Conservation (phyloP, 192 early-diverging fungal species). For the Coemansia sp. region DNA sequence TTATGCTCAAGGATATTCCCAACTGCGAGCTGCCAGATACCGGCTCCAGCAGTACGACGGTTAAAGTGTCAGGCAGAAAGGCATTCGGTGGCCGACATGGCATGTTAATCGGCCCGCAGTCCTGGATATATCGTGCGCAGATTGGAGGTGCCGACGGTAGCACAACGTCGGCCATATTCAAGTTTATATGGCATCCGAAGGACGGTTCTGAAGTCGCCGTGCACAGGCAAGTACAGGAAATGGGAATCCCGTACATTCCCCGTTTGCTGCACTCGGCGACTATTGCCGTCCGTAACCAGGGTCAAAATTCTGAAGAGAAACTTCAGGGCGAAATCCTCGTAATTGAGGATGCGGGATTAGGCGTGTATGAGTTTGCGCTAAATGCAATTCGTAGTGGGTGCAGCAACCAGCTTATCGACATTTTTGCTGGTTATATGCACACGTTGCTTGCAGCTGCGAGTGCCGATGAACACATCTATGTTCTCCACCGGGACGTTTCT, state of each 20-base stretch:
- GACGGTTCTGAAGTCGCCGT: background rate
- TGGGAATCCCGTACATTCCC: background rate
- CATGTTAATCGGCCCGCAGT: background rate
- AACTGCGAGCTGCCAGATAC: background rate
- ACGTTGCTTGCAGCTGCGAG: conserved; percentile 6
- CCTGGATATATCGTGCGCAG: background rate
- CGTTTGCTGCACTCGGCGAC: background rate
- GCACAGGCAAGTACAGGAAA: background rate
- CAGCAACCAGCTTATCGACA: too few species aligned
- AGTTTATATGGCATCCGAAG: background rate
- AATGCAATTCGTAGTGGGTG: too few species aligned
- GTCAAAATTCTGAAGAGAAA: background rate
- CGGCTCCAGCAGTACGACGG: background rate
- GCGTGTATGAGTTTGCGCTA: too few species aligned
- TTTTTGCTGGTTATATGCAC: conserved; percentile 13
- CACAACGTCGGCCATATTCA: background rate
- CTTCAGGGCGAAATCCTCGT: too few species aligned
- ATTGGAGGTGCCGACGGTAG: background rate
- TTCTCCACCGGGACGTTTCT: conserved; percentile 11
- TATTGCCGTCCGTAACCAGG: background rate
- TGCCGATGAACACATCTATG: background rate
- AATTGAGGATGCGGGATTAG: too few species aligned
- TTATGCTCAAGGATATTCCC: background rate
- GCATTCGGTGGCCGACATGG: background rate
- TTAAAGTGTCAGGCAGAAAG: background rate